Base-by-base conservation (phyloP, 257 asterid genomes). In the Cordia subcordata region DNA sequence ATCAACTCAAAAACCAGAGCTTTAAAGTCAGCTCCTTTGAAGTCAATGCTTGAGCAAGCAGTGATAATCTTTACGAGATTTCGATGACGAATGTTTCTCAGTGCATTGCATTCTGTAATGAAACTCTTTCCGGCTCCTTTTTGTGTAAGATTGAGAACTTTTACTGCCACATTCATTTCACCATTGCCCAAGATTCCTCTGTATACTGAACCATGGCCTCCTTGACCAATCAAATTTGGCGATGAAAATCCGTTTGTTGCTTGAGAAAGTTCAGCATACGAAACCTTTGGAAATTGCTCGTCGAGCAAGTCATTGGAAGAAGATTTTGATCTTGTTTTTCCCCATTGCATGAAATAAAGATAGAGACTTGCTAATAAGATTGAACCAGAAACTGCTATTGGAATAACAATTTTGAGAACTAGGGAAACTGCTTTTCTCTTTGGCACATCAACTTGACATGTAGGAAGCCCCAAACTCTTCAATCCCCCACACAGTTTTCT, bases 401-500 rank as follows among this genome's bases (percentile, higher is more conserved):
- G 47, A 21, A 35, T 61, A 6, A 44, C 37, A 8, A 56, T n/a
- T 60, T 54, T 44, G 39, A 69, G 39, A 35, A 44, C 46, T 6
- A 35, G 6, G 27, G 37, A 40, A 27, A 61, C 17, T 23, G 49
- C 11, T 22, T 9, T 27, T 32, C 38, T 57, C 12, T 63, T 58
- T 44, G 44, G 22, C 13, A 53, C 42, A 10, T 19, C 35, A 3
- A 15, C 39, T 15, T 10, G 17, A 51, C 77, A 71, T 13, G 21
- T 6, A 8, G 64, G 74, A 4, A 75, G 60, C 46, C 55, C 33
- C 21, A 75, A 27, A 32, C 60, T 53, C 37, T 58, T 68, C 21
- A 54, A 42, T 21, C 73, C 80, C 32, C 74, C 74, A 66, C 80
- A 70, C 49, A 75, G 71, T 8, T 71, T 63, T 63, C 13, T 17